A percentile compares a stretch with the other conserved stretches of the same genome.
Evolutionary conservation across 176 grass and related monocot genomes (phyloP).

Genomic region (Dactylis glomerata): DNA sequence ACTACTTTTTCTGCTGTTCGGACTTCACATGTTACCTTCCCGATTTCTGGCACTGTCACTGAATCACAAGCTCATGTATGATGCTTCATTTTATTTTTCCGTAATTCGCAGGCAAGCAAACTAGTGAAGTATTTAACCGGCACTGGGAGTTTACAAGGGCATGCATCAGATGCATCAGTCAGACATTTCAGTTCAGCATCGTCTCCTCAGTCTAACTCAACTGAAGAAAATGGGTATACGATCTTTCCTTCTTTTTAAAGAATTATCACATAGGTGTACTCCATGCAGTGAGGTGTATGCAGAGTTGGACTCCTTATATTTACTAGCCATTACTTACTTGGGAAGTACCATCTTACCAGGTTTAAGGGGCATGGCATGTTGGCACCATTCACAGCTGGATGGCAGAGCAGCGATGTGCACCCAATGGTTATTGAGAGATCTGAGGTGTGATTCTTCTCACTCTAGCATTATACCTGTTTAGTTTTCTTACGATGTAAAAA

Average conservation of each 20-base stretch:
- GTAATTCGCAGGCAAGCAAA: constrained; percentile 39
- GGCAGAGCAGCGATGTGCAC: constrained; percentile 85
- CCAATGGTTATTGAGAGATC: constrained; percentile 90
- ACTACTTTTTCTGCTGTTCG: background rate
- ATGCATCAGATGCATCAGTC: constrained; percentile 17
- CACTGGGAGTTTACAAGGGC: constrained; percentile 35
- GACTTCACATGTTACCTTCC: background rate
- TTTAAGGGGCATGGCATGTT: constrained; percentile 98
- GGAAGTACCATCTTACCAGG: constrained; percentile 32
- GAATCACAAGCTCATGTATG: background rate
- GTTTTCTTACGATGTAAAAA: background rate
- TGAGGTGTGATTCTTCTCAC: constrained; percentile 42
- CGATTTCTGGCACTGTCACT: background rate
- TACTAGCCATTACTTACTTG: background rate
- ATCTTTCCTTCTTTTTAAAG: background rate
- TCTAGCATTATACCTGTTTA: background rate
- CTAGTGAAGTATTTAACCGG: constrained; percentile 48
- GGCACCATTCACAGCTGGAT: constrained; percentile 97
- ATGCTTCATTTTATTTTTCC: background rate
- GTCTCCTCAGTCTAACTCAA: constrained; percentile 44
- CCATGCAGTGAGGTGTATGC: background rate
- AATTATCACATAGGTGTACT: background rate
- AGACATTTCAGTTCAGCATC: constrained; percentile 61
- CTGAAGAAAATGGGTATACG: constrained; percentile 69
- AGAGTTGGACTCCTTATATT: background rate